Evolutionary conservation across 129 eudicot genomes (phyloP).

Genomic region (Silybum marianum): DNA sequence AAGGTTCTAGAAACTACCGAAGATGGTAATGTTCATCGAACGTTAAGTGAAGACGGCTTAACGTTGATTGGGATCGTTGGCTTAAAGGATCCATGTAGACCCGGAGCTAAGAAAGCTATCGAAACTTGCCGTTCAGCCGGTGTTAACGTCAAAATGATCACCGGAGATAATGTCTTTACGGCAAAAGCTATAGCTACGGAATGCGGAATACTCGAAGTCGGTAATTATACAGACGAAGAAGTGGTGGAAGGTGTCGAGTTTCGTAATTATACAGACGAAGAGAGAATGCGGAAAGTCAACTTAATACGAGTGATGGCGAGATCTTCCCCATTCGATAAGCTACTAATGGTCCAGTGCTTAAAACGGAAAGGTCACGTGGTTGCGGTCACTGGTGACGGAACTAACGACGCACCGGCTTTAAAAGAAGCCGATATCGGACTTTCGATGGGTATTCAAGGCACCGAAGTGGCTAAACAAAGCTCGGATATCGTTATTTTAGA

Average conservation of each 20-base stretch:
- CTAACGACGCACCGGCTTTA: constrained; percentile 89
- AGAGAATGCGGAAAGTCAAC: constrained; percentile 56
- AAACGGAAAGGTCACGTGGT: constrained; percentile 86
- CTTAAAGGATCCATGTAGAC: constrained; percentile 82
- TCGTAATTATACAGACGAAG: constrained; percentile 65
- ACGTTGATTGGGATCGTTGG: constrained; percentile 79
- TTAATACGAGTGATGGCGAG: constrained; percentile 83
- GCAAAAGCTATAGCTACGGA: constrained; percentile 94
- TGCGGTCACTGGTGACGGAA: constrained; percentile 90
- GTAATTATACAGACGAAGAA: constrained; percentile 45
- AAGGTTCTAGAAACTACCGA: constrained; percentile 29
- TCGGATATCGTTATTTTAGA: constrained; percentile 85
- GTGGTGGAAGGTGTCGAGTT: constrained; percentile 75
- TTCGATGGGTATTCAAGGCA: constrained; percentile 95
- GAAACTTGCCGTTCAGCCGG: constrained; percentile 73
- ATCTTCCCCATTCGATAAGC: constrained; percentile 87
- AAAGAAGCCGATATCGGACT: constrained; percentile 93
- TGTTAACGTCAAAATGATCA: constrained; percentile 78
- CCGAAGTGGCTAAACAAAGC: constrained; percentile 86
- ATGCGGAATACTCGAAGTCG: constrained; percentile 69
- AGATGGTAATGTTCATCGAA: constrained; percentile 18
- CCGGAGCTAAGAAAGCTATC: constrained; percentile 71
- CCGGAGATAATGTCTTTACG: constrained; percentile 90
- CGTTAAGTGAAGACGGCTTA: constrained; percentile 45
- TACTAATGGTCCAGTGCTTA: constrained; percentile 77